phyloP scores from a whole-genome alignment of 306 rosid genomes.

The Medicago lupulina region DNA sequence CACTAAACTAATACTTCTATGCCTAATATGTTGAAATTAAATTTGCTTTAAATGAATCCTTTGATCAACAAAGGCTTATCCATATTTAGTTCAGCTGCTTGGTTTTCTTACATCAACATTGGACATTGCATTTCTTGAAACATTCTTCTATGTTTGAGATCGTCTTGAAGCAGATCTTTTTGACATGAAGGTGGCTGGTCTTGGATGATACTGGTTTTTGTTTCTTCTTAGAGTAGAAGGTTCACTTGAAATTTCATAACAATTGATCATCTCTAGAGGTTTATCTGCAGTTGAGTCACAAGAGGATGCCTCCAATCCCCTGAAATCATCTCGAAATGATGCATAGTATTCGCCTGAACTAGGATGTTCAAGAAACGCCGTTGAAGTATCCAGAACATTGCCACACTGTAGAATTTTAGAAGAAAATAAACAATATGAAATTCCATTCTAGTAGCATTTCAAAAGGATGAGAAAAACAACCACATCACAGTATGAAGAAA shows the following conservation, averaged over 20 bases:
- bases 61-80: slow-evolving; percentile 23
- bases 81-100: slow-evolving; percentile 36
- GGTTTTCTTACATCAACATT: slow-evolving; percentile 54
- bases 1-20: neutral
- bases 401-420: slow-evolving; percentile 44
- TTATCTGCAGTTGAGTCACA: slow-evolving; percentile 32
- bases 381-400: slow-evolving; percentile 7
- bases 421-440: slow-evolving; percentile 2
- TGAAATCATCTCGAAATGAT: slow-evolving; percentile 1
- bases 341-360: slow-evolving; percentile 26
- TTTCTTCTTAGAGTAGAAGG: neutral
- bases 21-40: no score
- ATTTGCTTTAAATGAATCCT: neutral
- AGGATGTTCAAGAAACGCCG: neutral
- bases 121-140: slow-evolving; percentile 7
- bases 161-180: slow-evolving; percentile 37
- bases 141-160: neutral
- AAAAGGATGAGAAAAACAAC: neutral
- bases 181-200: neutral
- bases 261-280: slow-evolving; percentile 4
- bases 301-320: slow-evolving; percentile 38
- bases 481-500: slow-evolving; percentile 5
- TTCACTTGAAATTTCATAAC: slow-evolving; percentile 14
- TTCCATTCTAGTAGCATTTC: slow-evolving; percentile 21
- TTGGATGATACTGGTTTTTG: slow-evolving; percentile 32